Base-by-base conservation (phyloP, 371 early-diverging fungal species). In the Spraguea lophii region DNA sequence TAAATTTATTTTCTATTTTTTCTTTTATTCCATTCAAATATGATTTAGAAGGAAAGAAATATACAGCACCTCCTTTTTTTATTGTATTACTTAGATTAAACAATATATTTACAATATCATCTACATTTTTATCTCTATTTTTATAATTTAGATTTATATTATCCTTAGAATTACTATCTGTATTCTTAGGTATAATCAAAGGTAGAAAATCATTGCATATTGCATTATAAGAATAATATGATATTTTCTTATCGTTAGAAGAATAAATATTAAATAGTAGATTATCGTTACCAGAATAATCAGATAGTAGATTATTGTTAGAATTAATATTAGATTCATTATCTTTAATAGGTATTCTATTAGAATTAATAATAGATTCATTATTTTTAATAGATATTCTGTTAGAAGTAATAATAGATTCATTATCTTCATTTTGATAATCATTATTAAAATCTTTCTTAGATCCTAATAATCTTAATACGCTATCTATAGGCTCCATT, bases 401-500 rank as follows among this genome's bases (percentile, higher is more conserved):
- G 21, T 7, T 35, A 39, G 7, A 41, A 19, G 17, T 37, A 23
- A 37, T 30, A 10, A 24, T 59, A 59, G 0, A 22, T 41, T 22
- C 46, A 54, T 27, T 46, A 59, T 12, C 27, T 26, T n/a, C 46
- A 26, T 13, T 15, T 20, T 47, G 24, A 47, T 37, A 37, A 3
- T n/a, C 13, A 23, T 25, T 34, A 47, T 47, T 15, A 24, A 23
- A n/a, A 21, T 21, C 36, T 9, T 49, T 34, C 38, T 17, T 26
- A 27, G 32, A n/a, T 24, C 9, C 34, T 45, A 56, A 62, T 15
- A 56, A 40, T 1, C 35, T 20, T 24, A n/a, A n/a, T n/a, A n/a
- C n/a, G n/a, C 7, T 30, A 7, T 30, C 30, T 57, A 82, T 78
- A 0, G 90, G 91, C 52, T 80, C 79, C 85, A 93, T 84, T 0